A percentile compares a stretch with the other conserved stretches of the same genome.
Conservation (phyloP, 1,139 yeast genomes). For the Blastobotrys aristatus region DNA sequence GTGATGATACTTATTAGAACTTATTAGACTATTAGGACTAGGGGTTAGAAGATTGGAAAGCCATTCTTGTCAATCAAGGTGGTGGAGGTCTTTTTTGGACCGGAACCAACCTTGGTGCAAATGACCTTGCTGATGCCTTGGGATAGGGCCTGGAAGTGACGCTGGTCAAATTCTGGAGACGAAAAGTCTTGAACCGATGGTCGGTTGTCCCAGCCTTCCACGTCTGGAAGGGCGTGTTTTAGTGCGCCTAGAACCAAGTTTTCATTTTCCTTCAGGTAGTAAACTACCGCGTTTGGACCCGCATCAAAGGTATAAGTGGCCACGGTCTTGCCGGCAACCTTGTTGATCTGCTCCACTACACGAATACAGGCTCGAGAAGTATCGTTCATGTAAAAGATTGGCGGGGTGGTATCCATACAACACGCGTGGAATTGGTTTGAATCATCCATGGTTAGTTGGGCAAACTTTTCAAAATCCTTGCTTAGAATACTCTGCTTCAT, state of each 20-base stretch:
- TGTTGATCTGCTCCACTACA: conserved; percentile 73
- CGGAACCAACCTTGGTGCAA: conserved; percentile 79
- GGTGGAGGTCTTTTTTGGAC: conserved; percentile 45
- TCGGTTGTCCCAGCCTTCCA: conserved; percentile 66
- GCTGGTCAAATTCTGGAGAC: conserved; percentile 36
- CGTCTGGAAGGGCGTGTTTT: conserved; percentile 43
- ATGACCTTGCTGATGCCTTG: conserved; percentile 77
- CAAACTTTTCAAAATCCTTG: conserved; percentile 74
- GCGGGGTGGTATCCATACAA: conserved; percentile 91
- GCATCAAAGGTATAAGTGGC: conserved; percentile 99
- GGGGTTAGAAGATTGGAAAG: conserved; percentile 7
- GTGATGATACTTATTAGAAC: neutral
- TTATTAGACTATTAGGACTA: no score
- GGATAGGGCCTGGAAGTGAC: conserved; percentile 49
- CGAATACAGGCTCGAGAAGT: conserved; percentile 87
- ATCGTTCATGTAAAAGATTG: conserved; percentile 91
- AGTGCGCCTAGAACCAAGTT: conserved; percentile 44
- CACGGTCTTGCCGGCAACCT: conserved; percentile 50
- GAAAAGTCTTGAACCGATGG: conserved; percentile 30
- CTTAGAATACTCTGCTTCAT: conserved; percentile 72
- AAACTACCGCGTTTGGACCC: conserved; percentile 96
- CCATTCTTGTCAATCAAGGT: conserved; percentile 18
- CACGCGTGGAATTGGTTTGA: conserved; percentile 97
- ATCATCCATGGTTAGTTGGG: conserved; percentile 88
- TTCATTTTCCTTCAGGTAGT: conserved; percentile 75